Base-by-base conservation (phyloP, 805 yeast genomes). In the Ogataea glucozyma region DNA sequence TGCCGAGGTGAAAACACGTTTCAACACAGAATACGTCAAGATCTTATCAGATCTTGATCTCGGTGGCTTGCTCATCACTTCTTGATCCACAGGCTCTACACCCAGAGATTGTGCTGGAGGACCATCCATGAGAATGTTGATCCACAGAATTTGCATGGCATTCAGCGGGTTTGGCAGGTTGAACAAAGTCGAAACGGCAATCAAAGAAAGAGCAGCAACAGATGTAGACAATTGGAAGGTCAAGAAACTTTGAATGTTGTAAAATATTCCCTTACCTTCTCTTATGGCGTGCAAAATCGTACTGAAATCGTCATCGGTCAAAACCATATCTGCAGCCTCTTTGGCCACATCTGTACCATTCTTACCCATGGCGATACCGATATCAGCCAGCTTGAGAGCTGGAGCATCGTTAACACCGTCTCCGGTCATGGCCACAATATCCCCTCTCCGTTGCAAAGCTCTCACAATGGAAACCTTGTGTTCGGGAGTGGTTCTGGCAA, bases 351-450 rank as follows among this genome's bases (percentile, higher is more conserved):
- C 99, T 0, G 98, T 93, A 46, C 99, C 99, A 70, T 85, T 83
- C 54, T 79, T 79, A 47, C 89, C 93, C 93, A 90, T 89, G 11
- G 96, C 83, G 54, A 91, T 88, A 58, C 98, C 98, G 54, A 90
- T 90, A 67, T 90, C 97, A 2, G 98, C 97, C 54, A 90, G 73
- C 62, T 91, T 90, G 55, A 91, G 74, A 4, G 98, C 97, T n/a
- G 98, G 98, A 0, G 98, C 98, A 71, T 90, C 98, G 64, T 90
- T 90, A 11, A 91, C 97, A 67, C 98, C 98, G 67, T 90, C 98
- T 54, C 99, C 99, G n/a, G 98, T 90, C 97, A 91, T 90, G 18
- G 97, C 99, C 40, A 91, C 98, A 49, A 91, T 82, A 63, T 91
- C 96, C 39, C 97, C 97, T 61, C 95, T 78, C 62, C 79, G 77